Conservation (phyloP, 768 basidiomycete genomes). For the Lactarius quietus region DNA sequence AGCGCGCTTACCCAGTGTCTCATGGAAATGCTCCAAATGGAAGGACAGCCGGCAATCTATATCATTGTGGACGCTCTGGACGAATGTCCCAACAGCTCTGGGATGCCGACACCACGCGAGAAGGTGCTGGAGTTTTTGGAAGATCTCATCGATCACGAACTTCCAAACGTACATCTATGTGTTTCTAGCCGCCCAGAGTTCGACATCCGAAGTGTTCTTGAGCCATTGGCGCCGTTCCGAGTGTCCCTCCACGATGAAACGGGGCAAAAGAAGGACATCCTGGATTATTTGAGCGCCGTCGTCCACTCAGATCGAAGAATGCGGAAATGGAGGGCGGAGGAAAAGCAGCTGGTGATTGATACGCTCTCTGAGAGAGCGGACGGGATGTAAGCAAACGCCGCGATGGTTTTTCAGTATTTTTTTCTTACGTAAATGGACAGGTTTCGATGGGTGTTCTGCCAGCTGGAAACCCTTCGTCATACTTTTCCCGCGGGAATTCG, state of each 20-base stretch:
- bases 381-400: background rate
- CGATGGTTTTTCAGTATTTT: background rate
- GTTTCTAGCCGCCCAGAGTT: background rate
- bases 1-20: background rate
- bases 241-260: background rate
- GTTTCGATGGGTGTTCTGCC: constrained; percentile 2
- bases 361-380: background rate
- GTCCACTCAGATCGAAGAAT: background rate
- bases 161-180: background rate
- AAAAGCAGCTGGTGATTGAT: background rate
- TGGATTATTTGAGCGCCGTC: background rate
- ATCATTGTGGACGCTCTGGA: background rate
- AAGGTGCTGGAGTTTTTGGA: background rate
- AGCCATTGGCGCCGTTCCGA: background rate
- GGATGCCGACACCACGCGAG: background rate
- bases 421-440: background rate
- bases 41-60: background rate
- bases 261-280: background rate
- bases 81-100: background rate
- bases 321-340: background rate
- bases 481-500: background rate
- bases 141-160: background rate
- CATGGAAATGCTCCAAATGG: background rate
- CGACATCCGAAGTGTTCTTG: background rate
- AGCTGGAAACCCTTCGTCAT: background rate